phyloP scores from a whole-genome alignment of 2,329 filamentous ascomycete species.

The Fusarium penzigii region DNA sequence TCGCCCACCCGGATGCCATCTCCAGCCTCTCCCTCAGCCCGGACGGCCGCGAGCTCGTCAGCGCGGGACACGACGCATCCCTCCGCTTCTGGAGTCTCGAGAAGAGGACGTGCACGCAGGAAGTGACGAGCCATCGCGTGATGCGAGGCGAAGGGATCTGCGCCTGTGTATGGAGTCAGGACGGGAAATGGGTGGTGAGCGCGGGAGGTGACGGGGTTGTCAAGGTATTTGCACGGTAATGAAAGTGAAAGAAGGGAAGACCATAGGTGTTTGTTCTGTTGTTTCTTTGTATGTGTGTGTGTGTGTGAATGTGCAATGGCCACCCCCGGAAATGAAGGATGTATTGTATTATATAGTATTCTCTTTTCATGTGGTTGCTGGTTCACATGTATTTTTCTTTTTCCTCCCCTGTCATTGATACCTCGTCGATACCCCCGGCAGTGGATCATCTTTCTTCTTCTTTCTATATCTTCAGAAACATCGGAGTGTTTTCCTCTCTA shows the following conservation, averaged over 20 bases:
- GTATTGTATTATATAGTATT: no score
- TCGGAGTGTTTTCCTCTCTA: no score
- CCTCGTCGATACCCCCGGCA: no score
- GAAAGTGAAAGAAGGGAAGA: conserved; percentile 2
- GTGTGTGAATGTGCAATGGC: no score
- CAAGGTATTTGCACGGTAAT: conserved; percentile 75
- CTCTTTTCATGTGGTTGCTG: no score
- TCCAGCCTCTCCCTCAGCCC: conserved; percentile 89
- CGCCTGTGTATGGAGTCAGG: conserved; percentile 91
- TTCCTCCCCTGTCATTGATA: no score
- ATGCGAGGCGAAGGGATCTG: conserved; percentile 98
- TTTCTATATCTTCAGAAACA: no score
- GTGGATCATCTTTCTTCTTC: no score
- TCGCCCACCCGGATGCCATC: conserved; percentile 91
- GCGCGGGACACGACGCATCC: conserved; percentile 91
- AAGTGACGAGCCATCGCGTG: conserved; percentile 87
- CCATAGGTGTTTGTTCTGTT: no score
- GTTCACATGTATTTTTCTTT: no score
- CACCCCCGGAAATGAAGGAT: no score
- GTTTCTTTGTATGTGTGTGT: not conserved
- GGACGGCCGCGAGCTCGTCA: conserved; percentile 91
- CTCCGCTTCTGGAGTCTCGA: conserved; percentile 97
- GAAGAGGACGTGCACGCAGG: conserved; percentile 92
- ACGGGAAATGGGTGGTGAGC: conserved; percentile 91
- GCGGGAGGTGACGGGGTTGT: conserved; percentile 94